Percentiles rank a stretch among this genome's conserved stretches.
Conservation (phyloP, 2,329 filamentous ascomycete species). For the Colletotrichum cuscutae region DNA sequence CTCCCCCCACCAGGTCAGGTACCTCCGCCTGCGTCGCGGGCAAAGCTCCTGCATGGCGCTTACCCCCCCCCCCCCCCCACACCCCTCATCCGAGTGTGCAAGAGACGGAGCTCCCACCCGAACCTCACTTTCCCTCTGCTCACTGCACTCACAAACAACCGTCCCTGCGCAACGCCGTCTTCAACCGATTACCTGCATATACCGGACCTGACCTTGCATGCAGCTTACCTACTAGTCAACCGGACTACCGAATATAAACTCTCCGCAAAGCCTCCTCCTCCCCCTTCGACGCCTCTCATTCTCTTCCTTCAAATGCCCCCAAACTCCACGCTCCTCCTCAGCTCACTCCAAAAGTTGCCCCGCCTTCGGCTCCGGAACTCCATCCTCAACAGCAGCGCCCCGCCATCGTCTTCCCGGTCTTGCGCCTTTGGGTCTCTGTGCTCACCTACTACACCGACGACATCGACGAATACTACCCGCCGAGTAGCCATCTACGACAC, state of each 20-base stretch:
- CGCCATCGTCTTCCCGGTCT: neutral
- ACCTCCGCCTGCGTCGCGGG: neutral
- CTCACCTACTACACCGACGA: neutral
- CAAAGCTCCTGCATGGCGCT: neutral
- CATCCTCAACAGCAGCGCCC: neutral
- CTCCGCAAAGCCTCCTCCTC: slow-evolving; percentile 1
- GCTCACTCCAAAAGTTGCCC: neutral
- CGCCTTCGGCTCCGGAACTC: neutral
- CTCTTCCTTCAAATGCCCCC: neutral
- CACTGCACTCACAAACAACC: neutral
- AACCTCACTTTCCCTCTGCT: neutral
- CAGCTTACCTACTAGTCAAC: neutral
- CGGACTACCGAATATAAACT: slow-evolving; percentile 14
- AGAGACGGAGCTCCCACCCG: neutral
- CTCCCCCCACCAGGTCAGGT: neutral
- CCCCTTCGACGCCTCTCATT: neutral
- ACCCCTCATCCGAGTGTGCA: neutral
- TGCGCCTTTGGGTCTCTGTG: neutral
- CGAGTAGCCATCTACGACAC: neutral
- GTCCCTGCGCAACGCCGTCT: neutral
- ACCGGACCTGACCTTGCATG: neutral
- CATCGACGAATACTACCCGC: neutral
- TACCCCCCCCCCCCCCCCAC: too few relatives aligned
- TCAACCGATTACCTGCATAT: slow-evolving; percentile 3
- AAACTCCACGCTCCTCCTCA: neutral